These are phyloP conservation scores for Botrytis cinerea DNA, from an alignment of 2,329 filamentous ascomycete species.

Conservation along the genomic window DNA sequence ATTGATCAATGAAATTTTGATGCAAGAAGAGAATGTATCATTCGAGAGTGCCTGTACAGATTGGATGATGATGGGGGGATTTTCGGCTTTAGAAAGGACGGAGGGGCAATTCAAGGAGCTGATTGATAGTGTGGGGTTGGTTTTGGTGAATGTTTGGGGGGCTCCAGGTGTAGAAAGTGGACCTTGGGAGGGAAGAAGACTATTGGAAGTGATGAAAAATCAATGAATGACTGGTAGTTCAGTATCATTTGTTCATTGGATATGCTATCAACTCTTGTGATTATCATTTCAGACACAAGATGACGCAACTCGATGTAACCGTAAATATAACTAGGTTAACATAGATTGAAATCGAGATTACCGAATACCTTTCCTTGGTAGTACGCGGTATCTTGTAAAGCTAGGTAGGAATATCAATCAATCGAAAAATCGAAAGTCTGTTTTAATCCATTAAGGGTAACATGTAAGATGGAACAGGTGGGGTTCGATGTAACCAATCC, in stretches of 20 bases:
- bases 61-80: slow-evolving; percentile 13
- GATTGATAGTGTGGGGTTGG: not conserved
- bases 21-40: slow-evolving; percentile 7
- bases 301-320: not conserved
- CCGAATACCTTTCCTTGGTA: not conserved
- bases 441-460: not conserved
- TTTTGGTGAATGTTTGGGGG: slow-evolving; percentile 1
- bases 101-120: slow-evolving; percentile 12
- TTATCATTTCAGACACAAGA: not conserved
- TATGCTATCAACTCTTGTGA: too few species aligned
- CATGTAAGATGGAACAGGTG: not conserved
- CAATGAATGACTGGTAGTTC: not conserved
- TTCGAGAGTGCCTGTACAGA: slow-evolving; percentile 2
- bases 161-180: not conserved
- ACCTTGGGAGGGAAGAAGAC: not conserved
- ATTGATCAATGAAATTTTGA: slow-evolving; percentile 18
- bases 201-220: slow-evolving; percentile 17
- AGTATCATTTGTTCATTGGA: not conserved
- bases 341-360: not conserved
- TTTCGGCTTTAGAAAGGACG: slow-evolving; percentile 17
- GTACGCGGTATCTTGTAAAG: not conserved
- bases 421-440: not conserved
- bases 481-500: not conserved
- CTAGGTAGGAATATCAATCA: not conserved
- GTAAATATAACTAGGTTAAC: not conserved